These are phyloP conservation scores for Lolium multiflorum DNA, from an alignment of 176 grass and related monocot genomes.

Conservation along the genomic window DNA sequence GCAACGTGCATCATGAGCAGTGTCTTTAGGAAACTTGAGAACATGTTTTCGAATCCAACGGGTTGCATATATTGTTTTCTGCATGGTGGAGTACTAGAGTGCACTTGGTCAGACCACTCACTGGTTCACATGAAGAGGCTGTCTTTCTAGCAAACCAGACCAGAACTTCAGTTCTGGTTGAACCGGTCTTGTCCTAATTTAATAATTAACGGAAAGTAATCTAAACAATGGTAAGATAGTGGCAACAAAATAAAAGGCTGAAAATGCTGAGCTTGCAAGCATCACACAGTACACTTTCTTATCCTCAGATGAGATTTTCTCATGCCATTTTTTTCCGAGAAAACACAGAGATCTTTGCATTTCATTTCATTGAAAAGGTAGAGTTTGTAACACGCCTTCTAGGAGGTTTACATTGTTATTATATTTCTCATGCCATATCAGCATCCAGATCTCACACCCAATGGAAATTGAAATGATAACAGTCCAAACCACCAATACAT, in stretches of 20 bases:
- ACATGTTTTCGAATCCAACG: background rate
- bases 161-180: background rate
- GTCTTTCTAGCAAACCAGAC: background rate
- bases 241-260: constrained; percentile 13
- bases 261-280: constrained; percentile 8
- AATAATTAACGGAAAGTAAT: background rate
- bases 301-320: no score
- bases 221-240: background rate
- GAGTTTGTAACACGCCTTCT: no score
- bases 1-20: background rate
- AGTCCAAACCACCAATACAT: background rate
- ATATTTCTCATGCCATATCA: no score
- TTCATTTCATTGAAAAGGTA: no score
- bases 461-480: no score
- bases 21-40: background rate
- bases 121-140: background rate
- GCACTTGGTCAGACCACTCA: background rate
- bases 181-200: no score
- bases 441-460: no score
- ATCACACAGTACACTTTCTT: no score
- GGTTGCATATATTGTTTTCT: background rate
- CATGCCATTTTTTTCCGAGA: no score
- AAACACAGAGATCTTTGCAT: no score
- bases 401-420: no score
- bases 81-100: background rate